Evolutionary conservation across 805 yeast genomes (phyloP), one percentile per base, ranked within the genome.

Genomic region (Candida jianshihensis): DNA sequence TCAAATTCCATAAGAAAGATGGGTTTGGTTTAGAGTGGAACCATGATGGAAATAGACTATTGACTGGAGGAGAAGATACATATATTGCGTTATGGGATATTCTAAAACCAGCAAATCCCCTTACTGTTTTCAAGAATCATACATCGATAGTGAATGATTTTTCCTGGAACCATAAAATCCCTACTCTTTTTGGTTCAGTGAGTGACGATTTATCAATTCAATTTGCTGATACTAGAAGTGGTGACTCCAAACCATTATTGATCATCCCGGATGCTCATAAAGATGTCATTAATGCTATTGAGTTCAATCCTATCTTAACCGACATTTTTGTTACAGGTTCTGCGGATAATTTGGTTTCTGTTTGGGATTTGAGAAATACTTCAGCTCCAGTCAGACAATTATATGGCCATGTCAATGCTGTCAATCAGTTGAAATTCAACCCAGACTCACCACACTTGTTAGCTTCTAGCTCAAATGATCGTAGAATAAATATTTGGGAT

Each of bases 1-100:
- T 75, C 35, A 68, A 68, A 41, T 72, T 64, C 50, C 95, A 86
- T 59, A 59, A 64, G 11, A 64, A 60, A 37, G 87, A 80, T 47
- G 95, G 94, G 1, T 76, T 68, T 51, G 83, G 81, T 3, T 58
- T 87, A 34, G 78, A 79, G 42, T 86, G 95, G 94, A 62, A 71
- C 38, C 62, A 67, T 4, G 24, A 46, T n/a, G 57, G 57, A 19
- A 64, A 70, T 27, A 57, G 57, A 40, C 66, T 87, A 21, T 60
- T 78, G 11, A 67, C 88, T 2, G 83, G 85, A 2, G 69, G 86
- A 4, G 76, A 73, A 41, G 95, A 85, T 54, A 58, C 71, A 13
- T 71, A 73, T 19, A 73, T 85, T 30, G 85, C 85, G 0, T 51
- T 80, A 27, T 86, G 95, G 95, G 82, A 81, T 44, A 48, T 73